phyloP scores from a whole-genome alignment of 75 land plant genomes.

The Pinus taeda region DNA sequence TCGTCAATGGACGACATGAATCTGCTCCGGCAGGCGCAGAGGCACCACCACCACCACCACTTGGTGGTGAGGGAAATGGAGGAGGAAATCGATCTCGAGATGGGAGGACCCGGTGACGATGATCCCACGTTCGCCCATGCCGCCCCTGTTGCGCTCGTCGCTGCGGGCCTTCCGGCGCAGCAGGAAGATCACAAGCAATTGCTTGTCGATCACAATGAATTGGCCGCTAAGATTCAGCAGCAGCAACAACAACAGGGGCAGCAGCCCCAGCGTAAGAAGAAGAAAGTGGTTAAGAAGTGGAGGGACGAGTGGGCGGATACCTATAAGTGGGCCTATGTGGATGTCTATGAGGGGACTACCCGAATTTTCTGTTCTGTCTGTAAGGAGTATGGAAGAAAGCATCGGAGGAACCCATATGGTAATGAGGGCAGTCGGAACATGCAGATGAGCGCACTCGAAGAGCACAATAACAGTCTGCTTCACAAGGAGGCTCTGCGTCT shows the following conservation, averaged over 20 bases:
- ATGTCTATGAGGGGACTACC: slow-evolving; percentile 78
- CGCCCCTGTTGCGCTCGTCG: slow-evolving; percentile 26
- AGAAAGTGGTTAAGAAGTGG: slow-evolving; percentile 97
- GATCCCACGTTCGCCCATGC: slow-evolving; percentile 63
- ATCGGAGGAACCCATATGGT: slow-evolving; percentile 96
- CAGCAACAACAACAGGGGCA: slow-evolving; percentile 53
- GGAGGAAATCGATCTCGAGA: slow-evolving; percentile 94
- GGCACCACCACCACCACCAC: slow-evolving; percentile 33
- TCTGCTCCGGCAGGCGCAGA: slow-evolving; percentile 66
- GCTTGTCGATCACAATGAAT: slow-evolving; percentile 36
- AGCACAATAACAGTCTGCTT: slow-evolving; percentile 95
- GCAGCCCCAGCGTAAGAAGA: slow-evolving; percentile 73
- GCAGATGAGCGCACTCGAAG: slow-evolving; percentile 99
- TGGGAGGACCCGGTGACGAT: slow-evolving; percentile 91
- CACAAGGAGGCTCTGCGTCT: slow-evolving; percentile 97
- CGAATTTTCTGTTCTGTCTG: slow-evolving; percentile 96
- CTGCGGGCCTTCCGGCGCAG: slow-evolving; percentile 26
- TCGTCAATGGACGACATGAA: slow-evolving; percentile 76
- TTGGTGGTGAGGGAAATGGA: slow-evolving; percentile 72
- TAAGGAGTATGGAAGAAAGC: slow-evolving; percentile 95
- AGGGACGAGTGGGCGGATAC: slow-evolving; percentile 99
- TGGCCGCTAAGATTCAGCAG: slow-evolving; percentile 36
- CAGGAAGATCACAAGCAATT: slow-evolving; percentile 61
- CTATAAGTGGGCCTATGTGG: slow-evolving; percentile 99
- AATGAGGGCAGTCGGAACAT: slow-evolving; percentile 99